phyloP scores from a whole-genome alignment of 75 land plant genomes.

The Adiantum capillusveneris region DNA sequence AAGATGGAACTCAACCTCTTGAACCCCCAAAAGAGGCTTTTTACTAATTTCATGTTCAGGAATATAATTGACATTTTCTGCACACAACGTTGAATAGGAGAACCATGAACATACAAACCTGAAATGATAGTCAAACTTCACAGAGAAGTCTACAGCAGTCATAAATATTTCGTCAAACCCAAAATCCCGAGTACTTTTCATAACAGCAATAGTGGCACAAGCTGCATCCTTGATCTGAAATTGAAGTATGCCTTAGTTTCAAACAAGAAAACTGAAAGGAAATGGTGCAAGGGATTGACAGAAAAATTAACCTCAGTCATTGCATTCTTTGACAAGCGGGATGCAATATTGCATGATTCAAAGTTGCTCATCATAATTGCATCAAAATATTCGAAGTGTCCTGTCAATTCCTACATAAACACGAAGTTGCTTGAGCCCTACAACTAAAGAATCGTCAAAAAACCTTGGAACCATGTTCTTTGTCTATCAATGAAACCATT shows the following conservation, averaged over 20 bases:
- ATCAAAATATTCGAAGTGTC: constrained; percentile 29
- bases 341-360: constrained; percentile 48
- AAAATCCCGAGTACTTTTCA: constrained; percentile 45
- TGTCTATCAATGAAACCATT: too few species aligned
- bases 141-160: constrained; percentile 63
- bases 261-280: constrained; percentile 1
- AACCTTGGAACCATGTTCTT: too few species aligned
- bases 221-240: constrained; percentile 65
- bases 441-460: too few species aligned
- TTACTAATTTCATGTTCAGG: too few species aligned
- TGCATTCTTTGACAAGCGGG: constrained; percentile 51
- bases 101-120: constrained; percentile 35
- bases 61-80: too few species aligned
- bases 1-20: too few species aligned
- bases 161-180: constrained; percentile 78
- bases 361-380: constrained; percentile 43
- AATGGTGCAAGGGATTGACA: neutral
- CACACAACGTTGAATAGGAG: neutral
- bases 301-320: constrained; percentile 55
- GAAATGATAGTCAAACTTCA: constrained; percentile 73
- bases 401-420: constrained; percentile 27
- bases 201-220: constrained; percentile 33
- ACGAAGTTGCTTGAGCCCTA: too few species aligned
- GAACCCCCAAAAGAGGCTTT: too few species aligned
- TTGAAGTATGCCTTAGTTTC: neutral